Evolutionary conservation across 1,139 yeast genomes (phyloP), one percentile per base, ranked within the genome.

Genomic region (Debaryomyces sp.): DNA sequence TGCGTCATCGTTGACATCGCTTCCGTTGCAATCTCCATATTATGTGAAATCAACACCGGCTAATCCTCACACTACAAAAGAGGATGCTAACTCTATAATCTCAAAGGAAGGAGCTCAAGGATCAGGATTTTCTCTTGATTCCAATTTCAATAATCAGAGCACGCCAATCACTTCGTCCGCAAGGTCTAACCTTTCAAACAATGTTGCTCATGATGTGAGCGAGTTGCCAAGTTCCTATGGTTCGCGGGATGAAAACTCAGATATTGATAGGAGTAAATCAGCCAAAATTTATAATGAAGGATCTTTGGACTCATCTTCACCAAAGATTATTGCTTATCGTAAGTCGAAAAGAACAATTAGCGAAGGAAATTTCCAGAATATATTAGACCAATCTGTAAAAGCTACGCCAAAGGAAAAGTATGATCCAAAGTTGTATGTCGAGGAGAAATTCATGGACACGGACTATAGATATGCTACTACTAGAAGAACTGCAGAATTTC

Each of bases 401-500:
- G 46, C 54, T 13, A 42, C 50, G 13, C 61, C 67, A 9, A 54
- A 63, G 42, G 66, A 64, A 13, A 64, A 62, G 45, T 70, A 55
- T 49, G 80, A 75, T 51, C 53, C 66, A 2, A 64, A 60, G 45
- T 55, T 74, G 21, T 76, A 75, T 50, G 67, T 66, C n/a, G 75
- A 67, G 43, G 79, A 74, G 50, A 63, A 61, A 46, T 73, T 60
- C 52, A 62, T 62, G 35, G 70, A 64, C 49, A 63, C 78, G 1
- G 61, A 51, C 35, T 82, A 62, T 54, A 64, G 79, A 44, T 86
- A 75, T 63, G 92, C 98, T 1, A 77, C 86, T 12, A 77, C 78
- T 55, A 82, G 81, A 54, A 75, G 97, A 46, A 87, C 92, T 59
- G 74, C 80, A 2, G 96, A 89, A 29, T 92, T 89, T 63, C 97